Evolutionary conservation across 148 eudicot genomes (phyloP).

Genomic region (Dysphania ambrosioides): DNA sequence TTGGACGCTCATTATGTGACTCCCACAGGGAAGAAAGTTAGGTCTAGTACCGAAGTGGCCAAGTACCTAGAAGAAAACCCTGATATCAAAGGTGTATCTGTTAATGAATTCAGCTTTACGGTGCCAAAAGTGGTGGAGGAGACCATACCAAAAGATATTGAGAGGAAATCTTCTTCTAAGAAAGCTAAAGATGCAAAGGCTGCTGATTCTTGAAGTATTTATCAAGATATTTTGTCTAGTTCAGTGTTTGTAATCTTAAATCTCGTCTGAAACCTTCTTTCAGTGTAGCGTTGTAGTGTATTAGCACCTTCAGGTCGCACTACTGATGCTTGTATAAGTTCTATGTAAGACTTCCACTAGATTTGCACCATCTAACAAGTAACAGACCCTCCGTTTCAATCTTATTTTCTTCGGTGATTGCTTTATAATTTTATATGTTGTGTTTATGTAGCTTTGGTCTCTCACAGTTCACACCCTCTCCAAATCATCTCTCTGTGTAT

Average conservation of each 20-base stretch:
- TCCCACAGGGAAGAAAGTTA: slow-evolving; percentile 51
- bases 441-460: neutral
- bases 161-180: slow-evolving; percentile 33
- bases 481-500: too few species aligned
- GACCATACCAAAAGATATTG: slow-evolving; percentile 44
- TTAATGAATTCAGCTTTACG: slow-evolving; percentile 53
- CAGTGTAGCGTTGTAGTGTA: neutral
- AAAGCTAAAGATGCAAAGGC: slow-evolving; percentile 31
- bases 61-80: slow-evolving; percentile 50
- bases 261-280: neutral
- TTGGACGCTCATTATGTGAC: slow-evolving; percentile 59
- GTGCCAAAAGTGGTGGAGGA: slow-evolving; percentile 61
- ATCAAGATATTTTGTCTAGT: neutral
- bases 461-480: too few species aligned
- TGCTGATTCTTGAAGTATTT: slow-evolving; percentile 20
- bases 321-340: slow-evolving; percentile 8
- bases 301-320: neutral
- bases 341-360: slow-evolving; percentile 5
- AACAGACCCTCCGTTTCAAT: slow-evolving; percentile 3
- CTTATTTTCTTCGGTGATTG: neutral
- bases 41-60: slow-evolving; percentile 39
- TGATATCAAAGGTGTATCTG: slow-evolving; percentile 33
- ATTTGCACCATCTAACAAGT: neutral
- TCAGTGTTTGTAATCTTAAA: slow-evolving; percentile 14
- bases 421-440: neutral